Percentiles rank a stretch among this genome's conserved stretches.
These are phyloP conservation scores for Tothia fuscella DNA, from an alignment of 2,329 filamentous ascomycete genomes.

Conservation along the genomic window DNA sequence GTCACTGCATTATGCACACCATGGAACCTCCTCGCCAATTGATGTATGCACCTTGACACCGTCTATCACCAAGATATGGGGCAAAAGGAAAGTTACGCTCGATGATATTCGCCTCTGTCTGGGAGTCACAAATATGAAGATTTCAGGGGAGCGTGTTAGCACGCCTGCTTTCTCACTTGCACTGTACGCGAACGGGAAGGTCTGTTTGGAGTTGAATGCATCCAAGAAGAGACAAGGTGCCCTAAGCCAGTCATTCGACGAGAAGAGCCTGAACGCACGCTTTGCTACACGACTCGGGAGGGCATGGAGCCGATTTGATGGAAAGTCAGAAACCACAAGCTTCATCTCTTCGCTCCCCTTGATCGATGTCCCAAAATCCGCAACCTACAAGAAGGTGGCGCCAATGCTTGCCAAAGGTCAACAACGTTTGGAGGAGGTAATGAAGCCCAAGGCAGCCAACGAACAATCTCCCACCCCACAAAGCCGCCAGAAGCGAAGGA, in stretches of 20 bases:
- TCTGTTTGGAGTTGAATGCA: constrained; percentile 29
- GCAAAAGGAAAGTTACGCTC: constrained; percentile 32
- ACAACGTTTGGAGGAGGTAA: constrained; percentile 53
- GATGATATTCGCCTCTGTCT: constrained; percentile 35
- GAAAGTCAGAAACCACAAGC: constrained; percentile 23
- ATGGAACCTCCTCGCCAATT: constrained; percentile 32
- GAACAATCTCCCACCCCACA: not conserved
- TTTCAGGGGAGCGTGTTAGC: constrained; percentile 12
- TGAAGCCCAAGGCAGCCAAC: constrained; percentile 44
- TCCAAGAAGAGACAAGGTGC: constrained; percentile 14
- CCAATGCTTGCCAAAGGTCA: constrained; percentile 38
- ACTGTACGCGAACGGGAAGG: constrained; percentile 31
- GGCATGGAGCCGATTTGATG: constrained; percentile 30
- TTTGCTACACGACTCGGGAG: constrained; percentile 38
- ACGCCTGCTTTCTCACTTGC: constrained; percentile 27
- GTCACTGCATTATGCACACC: constrained; percentile 38
- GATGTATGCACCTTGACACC: constrained; percentile 29
- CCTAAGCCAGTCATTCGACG: constrained; percentile 26
- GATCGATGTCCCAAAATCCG: constrained; percentile 25
- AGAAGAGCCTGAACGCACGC: constrained; percentile 35
- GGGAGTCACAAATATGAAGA: constrained; percentile 23
- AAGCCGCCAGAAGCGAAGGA: not conserved
- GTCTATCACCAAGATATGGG: constrained; percentile 32
- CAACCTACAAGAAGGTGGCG: constrained; percentile 23
- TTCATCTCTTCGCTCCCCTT: constrained; percentile 24